These are phyloP conservation scores for Mycena epipterygia DNA, from an alignment of 768 basidiomycete species.

Conservation along the genomic window DNA sequence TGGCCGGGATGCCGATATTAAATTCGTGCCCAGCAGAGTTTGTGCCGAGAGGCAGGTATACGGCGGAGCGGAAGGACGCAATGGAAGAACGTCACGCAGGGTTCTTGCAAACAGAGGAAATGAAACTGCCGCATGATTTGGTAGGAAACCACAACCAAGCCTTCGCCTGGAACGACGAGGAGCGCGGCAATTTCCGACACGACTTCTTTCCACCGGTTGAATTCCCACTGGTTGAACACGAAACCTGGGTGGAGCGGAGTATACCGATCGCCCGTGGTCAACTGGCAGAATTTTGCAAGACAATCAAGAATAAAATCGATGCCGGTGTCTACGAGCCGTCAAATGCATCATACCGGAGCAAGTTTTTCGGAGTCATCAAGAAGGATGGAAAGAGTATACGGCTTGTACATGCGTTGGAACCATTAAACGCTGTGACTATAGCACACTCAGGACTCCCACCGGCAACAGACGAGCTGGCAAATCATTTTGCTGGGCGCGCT, in stretches of 20 bases:
- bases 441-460: no score
- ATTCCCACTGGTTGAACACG: conserved; percentile 41
- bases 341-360: conserved; percentile 41
- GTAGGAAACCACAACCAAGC: conserved; percentile 37
- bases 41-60: background rate
- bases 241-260: conserved; percentile 39
- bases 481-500: no score
- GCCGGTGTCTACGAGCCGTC: conserved; percentile 30
- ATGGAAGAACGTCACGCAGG: conserved; percentile 30
- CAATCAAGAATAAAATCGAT: conserved; percentile 33
- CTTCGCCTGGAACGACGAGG: conserved; percentile 13
- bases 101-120: conserved; percentile 44
- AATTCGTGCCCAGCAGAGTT: background rate
- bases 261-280: conserved; percentile 36
- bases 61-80: background rate
- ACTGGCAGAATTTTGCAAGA: conserved; percentile 28
- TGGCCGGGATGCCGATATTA: background rate
- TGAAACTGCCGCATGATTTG: conserved; percentile 39
- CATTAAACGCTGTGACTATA: conserved; percentile 8
- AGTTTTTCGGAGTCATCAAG: no score
- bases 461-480: no score
- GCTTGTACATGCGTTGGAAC: no score
- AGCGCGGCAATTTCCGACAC: conserved; percentile 8
- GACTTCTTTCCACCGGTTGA: no score
- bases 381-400: no score